Evolutionary conservation across 805 yeast genomes (phyloP), one percentile per base, ranked within the genome.

Genomic region (Dipodascus geniculatus): DNA sequence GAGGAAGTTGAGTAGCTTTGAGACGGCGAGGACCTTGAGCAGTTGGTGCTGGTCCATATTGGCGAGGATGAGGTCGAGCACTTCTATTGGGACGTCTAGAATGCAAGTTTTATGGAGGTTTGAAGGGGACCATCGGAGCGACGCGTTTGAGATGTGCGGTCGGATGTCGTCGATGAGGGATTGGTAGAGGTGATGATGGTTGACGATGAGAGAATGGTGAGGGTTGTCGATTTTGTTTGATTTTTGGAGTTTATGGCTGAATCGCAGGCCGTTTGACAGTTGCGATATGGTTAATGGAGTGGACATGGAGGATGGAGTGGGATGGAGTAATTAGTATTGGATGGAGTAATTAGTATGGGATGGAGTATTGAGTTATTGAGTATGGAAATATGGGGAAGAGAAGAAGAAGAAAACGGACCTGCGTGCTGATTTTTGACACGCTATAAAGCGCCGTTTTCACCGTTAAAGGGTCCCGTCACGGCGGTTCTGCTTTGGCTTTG

Each of bases 1-100:
- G 3, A 79, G 68, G 33, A 63, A 65, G 63, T 81, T 76, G 58
- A 84, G 75, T 35, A 68, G 61, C 54, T 71, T 76, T 63, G 74
- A 73, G 4, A 82, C 80, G 53, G 75, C 77, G 14, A 86, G 65
- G 54, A 78, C 68, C 49, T 63, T 63, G 0, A 79, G 70, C 24
- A 75, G 63, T 56, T 79, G 60, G 52, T 62, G 60, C 57, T 75
- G 74, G 35, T 74, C 76, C 47, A 65, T 48, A 33, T 33, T 54
- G 3, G 54, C 42, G 51, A 63, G 56, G 8, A 65, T 58, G 28
- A 50, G 49, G 38, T 60, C 64, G 17, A 65, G 54, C 17, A 65
- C 55, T 56, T 65, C 69, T 3, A 54, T 50, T 4, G 69, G 69
- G 1, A 66, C 53, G 3, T 22, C 35, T 23, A 22, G 31, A 48